Evolutionary conservation across 148 eudicot species (phyloP), one percentile per base, ranked within the genome.

Genomic region (Diospyros kaki): DNA sequence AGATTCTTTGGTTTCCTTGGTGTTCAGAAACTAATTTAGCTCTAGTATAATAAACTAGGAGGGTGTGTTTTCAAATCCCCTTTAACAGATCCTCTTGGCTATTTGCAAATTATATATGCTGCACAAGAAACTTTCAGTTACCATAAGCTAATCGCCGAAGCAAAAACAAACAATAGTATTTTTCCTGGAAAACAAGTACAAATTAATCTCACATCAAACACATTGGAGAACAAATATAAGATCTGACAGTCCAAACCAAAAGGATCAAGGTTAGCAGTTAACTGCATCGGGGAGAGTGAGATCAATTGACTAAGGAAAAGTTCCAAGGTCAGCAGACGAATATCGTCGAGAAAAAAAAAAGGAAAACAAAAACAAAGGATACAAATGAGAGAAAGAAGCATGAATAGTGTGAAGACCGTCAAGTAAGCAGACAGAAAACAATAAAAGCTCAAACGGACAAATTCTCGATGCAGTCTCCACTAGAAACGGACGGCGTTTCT

Each of bases 391-490:
- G 13, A 10, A 15, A 42, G 48, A 56, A 71, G 46, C 51, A 42
- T 55, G 28, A 71, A 55, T 18, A 40, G 51, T 64, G 69, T 53
- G 60, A 18, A 66, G 67, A 56, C 55, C 65, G 71, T 45, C 58
- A 75, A 75, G 45, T 14, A 58, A 12, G 58, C 72, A 56, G 72
- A 58, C 65, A 45, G 38, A 67, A 58, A 2, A 58, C 6, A 43
- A 75, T n/a, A n/a, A 42, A 28, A 38, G n/a, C 42, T 8, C 65
- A 65, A 96, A 62, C 17, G 66, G 64, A 56, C 72, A 75, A 28
- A 59, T 55, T 55, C 46, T 11, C 51, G 1, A 8, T 13, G 48
- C 39, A n/a, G 48, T 51, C 48, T 74, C 44, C 4, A 8, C 44
- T 9, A 69, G 43, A 69, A 51, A 69, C 51, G 73, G 13, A 48